Percentiles rank a stretch among this genome's conserved stretches.
phyloP scores from a whole-genome alignment of 2,329 filamentous ascomycete species.

The Cladosporium sp. region DNA sequence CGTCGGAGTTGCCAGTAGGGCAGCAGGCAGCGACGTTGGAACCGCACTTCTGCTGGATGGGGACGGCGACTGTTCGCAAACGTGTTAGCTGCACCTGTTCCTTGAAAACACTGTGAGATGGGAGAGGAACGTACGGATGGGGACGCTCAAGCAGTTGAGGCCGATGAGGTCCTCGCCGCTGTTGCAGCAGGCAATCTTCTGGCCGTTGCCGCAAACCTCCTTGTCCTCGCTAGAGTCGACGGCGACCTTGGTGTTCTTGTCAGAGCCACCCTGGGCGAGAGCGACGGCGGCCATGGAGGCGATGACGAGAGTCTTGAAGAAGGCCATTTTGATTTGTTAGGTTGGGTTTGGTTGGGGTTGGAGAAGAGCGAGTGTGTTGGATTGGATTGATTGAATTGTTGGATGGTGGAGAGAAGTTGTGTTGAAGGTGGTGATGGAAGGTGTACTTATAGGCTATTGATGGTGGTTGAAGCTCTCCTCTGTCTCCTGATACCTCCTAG shows the following conservation, averaged over 20 bases:
- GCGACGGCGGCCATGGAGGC: constrained; percentile 9
- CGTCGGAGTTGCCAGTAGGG: background rate
- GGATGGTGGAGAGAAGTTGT: background rate
- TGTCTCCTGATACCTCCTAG: background rate
- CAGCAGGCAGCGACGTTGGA: constrained; percentile 9
- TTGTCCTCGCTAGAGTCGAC: background rate
- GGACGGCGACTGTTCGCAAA: background rate
- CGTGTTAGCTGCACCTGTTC: background rate
- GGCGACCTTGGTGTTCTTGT: background rate
- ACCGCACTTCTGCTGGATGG: constrained; percentile 7
- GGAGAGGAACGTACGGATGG: background rate
- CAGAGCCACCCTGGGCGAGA: background rate
- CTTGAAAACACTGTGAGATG: background rate
- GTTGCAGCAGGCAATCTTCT: constrained; percentile 11
- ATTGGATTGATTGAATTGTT: constrained; percentile 8
- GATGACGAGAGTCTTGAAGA: constrained; percentile 10
- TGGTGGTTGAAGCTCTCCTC: background rate
- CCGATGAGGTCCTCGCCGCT: constrained; percentile 10
- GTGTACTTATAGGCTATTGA: constrained; percentile 1
- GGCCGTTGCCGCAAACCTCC: constrained; percentile 4
- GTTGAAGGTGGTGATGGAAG: background rate
- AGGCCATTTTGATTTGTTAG: constrained; percentile 7
- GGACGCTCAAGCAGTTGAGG: constrained; percentile 6
- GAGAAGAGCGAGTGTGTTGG: constrained; percentile 1
- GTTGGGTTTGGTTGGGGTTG: constrained; percentile 1